Conservation (phyloP, 2,329 filamentous ascomycete species). For the Arachnopeziza araneosa region DNA sequence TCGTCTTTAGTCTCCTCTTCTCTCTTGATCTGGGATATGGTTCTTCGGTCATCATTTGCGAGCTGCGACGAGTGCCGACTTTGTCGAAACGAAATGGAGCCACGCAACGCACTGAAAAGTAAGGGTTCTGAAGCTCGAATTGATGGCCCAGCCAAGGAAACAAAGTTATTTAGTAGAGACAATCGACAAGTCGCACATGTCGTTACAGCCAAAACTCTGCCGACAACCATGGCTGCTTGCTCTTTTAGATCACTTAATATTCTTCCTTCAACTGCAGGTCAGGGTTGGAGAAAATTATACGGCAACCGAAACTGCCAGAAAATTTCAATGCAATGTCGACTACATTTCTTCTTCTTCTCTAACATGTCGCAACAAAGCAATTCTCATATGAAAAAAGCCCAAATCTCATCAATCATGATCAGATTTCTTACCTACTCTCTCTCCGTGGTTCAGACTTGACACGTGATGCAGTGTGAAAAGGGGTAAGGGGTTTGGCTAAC, state of each 20-base stretch:
- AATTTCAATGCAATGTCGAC: too few relatives aligned
- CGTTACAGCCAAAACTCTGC: slow-evolving; percentile 11
- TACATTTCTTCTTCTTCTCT: too few relatives aligned
- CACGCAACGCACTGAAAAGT: slow-evolving; percentile 6
- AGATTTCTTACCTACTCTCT: too few relatives aligned
- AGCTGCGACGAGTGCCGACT: slow-evolving; percentile 13
- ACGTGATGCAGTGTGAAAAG: background rate
- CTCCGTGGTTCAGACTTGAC: too few relatives aligned
- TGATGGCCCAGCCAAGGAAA: slow-evolving; percentile 18
- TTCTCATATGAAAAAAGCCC: too few relatives aligned
- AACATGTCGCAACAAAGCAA: too few relatives aligned
- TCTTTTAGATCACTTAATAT: background rate
- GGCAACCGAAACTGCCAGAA: background rate
- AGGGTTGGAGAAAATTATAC: background rate
- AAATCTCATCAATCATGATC: too few relatives aligned
- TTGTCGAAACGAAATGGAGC: slow-evolving; percentile 5
- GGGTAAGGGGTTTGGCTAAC: background rate
- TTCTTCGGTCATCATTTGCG: background rate
- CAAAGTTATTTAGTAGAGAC: slow-evolving; percentile 25
- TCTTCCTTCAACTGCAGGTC: background rate
- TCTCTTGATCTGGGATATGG: background rate
- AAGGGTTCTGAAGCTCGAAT: slow-evolving; percentile 12
- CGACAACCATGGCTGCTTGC: background rate
- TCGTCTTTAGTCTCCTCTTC: slow-evolving; percentile 13
- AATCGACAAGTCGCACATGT: slow-evolving; percentile 29